These are phyloP conservation scores for Polygonum maritimum DNA, from an alignment of 148 eudicot species.

Conservation along the genomic window DNA sequence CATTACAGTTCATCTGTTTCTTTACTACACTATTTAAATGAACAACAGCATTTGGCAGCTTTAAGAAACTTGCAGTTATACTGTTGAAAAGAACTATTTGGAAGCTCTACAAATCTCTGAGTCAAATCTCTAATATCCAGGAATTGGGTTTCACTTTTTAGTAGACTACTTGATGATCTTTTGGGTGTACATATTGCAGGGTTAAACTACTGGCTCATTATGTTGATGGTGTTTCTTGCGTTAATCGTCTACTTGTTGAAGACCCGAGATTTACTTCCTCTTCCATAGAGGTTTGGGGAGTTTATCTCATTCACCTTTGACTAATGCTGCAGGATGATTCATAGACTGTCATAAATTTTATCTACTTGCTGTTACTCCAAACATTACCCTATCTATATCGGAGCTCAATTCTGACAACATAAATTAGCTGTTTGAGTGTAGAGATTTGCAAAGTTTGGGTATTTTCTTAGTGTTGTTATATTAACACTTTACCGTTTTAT, in stretches of 20 bases:
- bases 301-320: not conserved
- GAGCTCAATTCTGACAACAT: not conserved
- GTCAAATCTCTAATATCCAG: not conserved
- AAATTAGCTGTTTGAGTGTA: not conserved
- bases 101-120: not conserved
- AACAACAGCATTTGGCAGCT: not conserved
- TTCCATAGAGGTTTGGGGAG: constrained; percentile 6
- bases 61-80: not conserved
- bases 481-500: not conserved
- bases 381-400: not conserved
- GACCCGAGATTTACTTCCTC: constrained; percentile 14
- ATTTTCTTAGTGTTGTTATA: not conserved
- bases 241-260: constrained; percentile 19
- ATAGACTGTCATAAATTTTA: not conserved
- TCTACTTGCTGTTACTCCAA: not conserved
- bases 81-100: not conserved
- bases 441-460: not conserved
- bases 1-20: not conserved
- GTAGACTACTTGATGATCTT: not conserved
- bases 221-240: constrained; percentile 25
- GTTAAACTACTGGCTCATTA: constrained; percentile 27
- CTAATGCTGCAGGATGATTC: not conserved
- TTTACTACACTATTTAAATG: too few species aligned
- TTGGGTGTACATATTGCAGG: constrained; percentile 20
- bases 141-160: not conserved